Conservation (phyloP, 2,329 filamentous ascomycete species). For the Phialemonium atrogriseum region DNA sequence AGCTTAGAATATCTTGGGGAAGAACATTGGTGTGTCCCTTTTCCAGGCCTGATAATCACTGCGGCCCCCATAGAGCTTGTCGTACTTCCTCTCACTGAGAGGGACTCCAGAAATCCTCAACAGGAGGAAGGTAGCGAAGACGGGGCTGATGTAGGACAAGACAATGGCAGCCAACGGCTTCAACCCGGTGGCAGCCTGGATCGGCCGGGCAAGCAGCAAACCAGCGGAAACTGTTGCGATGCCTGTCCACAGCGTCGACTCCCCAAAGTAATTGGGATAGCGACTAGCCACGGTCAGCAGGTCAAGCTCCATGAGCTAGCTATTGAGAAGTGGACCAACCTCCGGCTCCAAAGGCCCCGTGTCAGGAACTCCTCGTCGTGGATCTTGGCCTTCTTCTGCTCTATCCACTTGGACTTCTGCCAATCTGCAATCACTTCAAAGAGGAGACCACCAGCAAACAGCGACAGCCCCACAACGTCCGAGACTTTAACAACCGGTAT, state of each 20-base stretch:
- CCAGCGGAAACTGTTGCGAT: conserved; percentile 53
- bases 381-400: conserved; percentile 53
- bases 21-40: conserved; percentile 54
- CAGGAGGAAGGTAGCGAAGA: conserved; percentile 55
- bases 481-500: conserved; percentile 39
- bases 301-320: not conserved
- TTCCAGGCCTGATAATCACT: conserved; percentile 64
- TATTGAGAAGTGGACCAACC: conserved; percentile 19
- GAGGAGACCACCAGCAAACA: conserved; percentile 51
- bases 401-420: conserved; percentile 55
- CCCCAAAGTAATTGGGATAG: conserved; percentile 68
- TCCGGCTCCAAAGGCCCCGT: conserved; percentile 51
- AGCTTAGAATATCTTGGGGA: conserved; percentile 47
- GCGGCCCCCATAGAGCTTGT: conserved; percentile 52
- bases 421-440: conserved; percentile 55
- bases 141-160: conserved; percentile 51
- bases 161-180: conserved; percentile 21
- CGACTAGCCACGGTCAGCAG: conserved; percentile 30
- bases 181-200: conserved; percentile 49
- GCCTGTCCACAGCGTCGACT: conserved; percentile 60
- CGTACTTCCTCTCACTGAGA: conserved; percentile 61
- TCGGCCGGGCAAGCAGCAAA: conserved; percentile 42
- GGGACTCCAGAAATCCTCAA: conserved; percentile 57
- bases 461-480: conserved; percentile 46
- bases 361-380: conserved; percentile 62